Evolutionary conservation across 257 asterid genomes (phyloP).

Genomic region (Dorcoceras hygrometricum): DNA sequence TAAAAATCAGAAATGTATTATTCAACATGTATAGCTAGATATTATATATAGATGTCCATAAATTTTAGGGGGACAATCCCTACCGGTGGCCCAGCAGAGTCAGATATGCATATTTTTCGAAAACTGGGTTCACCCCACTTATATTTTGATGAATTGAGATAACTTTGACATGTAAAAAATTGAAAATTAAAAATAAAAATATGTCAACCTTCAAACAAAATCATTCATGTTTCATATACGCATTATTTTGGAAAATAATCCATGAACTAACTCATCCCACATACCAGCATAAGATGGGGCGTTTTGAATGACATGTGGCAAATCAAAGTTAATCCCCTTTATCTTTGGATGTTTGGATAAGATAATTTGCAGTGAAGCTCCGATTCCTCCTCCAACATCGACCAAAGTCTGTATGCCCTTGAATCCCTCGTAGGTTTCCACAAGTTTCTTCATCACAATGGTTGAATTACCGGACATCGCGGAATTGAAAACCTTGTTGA

Average conservation of each 20-base stretch:
- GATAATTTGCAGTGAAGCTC: constrained; percentile 38
- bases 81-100: too few relatives aligned
- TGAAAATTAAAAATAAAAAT: too few relatives aligned
- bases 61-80: too few relatives aligned
- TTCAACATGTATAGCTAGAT: too few relatives aligned
- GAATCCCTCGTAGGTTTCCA: constrained; percentile 41
- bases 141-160: too few relatives aligned
- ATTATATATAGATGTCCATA: too few relatives aligned
- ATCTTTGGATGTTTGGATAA: constrained; percentile 35
- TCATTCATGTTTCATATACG: background rate
- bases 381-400: constrained; percentile 56
- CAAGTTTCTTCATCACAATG: constrained; percentile 41
- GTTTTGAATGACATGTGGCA: constrained; percentile 40
- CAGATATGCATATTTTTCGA: too few relatives aligned
- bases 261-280: too few relatives aligned
- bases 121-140: too few relatives aligned
- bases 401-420: constrained; percentile 39
- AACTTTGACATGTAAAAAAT: too few relatives aligned
- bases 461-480: constrained; percentile 45
- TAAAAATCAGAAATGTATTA: too few relatives aligned
- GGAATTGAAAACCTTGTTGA: constrained; percentile 38
- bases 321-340: constrained; percentile 45
- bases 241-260: background rate
- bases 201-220: too few relatives aligned
- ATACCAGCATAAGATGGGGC: constrained; percentile 35